Conservation (phyloP, 495 filamentous ascomycete genomes). For the Podospora anserina region DNA sequence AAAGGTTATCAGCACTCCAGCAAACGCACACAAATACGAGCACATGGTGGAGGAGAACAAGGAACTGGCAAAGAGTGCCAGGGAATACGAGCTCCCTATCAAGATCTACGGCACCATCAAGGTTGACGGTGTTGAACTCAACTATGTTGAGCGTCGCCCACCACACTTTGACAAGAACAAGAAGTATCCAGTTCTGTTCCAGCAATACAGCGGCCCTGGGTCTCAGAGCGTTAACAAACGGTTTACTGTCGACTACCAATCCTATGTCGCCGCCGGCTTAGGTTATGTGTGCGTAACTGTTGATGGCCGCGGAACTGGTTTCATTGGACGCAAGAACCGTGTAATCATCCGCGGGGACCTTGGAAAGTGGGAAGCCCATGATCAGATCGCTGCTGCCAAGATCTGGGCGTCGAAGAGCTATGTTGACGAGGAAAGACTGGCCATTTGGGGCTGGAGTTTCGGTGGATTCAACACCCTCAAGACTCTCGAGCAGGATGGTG, state of each 20-base stretch:
- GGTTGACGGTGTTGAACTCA: conserved; percentile 65
- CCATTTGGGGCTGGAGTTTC: conserved; percentile 98
- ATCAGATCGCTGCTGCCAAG: conserved; percentile 90
- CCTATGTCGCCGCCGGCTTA: conserved; percentile 78
- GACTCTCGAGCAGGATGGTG: conserved; percentile 85
- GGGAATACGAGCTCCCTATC: conserved; percentile 76
- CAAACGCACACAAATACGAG: conserved; percentile 60
- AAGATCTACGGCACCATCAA: conserved; percentile 81
- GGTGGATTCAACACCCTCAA: conserved; percentile 98
- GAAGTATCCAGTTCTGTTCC: conserved; percentile 91
- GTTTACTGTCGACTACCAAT: conserved; percentile 85
- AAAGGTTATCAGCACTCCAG: conserved; percentile 79
- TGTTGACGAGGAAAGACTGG: conserved; percentile 74
- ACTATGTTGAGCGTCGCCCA: conserved; percentile 86
- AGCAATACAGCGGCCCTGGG: conserved; percentile 86
- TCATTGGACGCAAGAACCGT: conserved; percentile 78
- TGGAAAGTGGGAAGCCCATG: conserved; percentile 77
- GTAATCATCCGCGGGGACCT: conserved; percentile 79
- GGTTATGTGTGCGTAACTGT: conserved; percentile 97
- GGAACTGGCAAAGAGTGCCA: conserved; percentile 61
- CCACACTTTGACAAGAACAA: conserved; percentile 83
- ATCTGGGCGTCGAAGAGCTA: conserved; percentile 80
- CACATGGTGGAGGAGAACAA: conserved; percentile 74
- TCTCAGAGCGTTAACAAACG: conserved; percentile 81
- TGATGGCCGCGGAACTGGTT: conserved; percentile 90